Evolutionary conservation across 176 grass and related monocot genomes (phyloP).

Genomic region (Triticum dicoccoides): DNA sequence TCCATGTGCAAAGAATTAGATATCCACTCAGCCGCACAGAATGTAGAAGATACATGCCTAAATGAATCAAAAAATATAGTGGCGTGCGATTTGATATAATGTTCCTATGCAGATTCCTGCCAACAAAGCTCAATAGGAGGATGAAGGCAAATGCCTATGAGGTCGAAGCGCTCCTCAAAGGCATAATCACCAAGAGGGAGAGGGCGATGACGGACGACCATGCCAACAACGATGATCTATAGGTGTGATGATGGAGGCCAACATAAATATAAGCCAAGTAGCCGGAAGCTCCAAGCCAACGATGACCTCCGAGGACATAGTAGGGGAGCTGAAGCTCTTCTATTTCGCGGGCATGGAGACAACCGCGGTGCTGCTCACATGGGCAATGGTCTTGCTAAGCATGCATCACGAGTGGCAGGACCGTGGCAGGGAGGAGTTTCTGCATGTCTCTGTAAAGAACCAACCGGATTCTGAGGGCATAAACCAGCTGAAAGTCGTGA

Average conservation of each 20-base stretch:
- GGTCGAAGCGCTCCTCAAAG: conserved; percentile 27
- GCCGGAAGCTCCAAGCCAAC: conserved; percentile 24
- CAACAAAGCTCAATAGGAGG: conserved; percentile 47
- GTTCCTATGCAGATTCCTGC: conserved; percentile 41
- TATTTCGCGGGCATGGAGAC: conserved; percentile 72
- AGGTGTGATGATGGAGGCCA: conserved; percentile 56
- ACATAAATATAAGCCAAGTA: conserved; percentile 26
- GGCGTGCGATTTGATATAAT: not conserved
- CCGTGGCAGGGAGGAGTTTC: conserved; percentile 56
- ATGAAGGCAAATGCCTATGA: conserved; percentile 32
- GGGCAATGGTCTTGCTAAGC: conserved; percentile 56
- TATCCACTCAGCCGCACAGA: not conserved
- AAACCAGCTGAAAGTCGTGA: conserved; percentile 54
- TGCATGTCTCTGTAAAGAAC: conserved; percentile 31
- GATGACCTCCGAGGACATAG: conserved; percentile 58
- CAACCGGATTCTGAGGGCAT: conserved; percentile 47
- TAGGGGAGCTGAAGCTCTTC: conserved; percentile 71
- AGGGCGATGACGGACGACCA: conserved; percentile 9
- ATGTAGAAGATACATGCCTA: too few relatives aligned
- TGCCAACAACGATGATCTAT: conserved; percentile 38
- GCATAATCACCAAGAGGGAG: conserved; percentile 54
- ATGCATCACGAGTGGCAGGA: conserved; percentile 58
- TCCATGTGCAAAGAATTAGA: not conserved
- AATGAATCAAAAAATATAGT: too few relatives aligned
- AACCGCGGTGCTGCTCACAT: conserved; percentile 53